Evolutionary conservation across 2,329 filamentous ascomycete genomes (phyloP).

Genomic region (Colletotrichum sp.): DNA sequence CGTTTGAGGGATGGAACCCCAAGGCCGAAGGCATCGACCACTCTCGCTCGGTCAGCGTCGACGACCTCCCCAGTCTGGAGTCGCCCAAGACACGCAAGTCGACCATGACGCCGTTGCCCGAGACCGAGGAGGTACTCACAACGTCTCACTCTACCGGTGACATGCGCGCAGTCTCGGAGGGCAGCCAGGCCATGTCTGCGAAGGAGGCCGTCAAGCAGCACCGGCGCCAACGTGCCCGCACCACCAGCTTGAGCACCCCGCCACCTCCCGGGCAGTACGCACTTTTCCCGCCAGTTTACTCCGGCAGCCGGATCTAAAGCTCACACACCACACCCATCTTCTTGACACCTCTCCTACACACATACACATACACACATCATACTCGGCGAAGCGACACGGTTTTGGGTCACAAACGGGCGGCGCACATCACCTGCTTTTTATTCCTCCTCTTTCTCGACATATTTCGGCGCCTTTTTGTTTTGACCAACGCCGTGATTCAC

Average conservation of each 20-base stretch:
- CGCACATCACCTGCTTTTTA: not conserved
- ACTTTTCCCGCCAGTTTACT: slow-evolving; percentile 43
- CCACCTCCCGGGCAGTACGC: slow-evolving; percentile 53
- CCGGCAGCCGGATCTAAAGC: slow-evolving; percentile 35
- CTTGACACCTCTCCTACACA: not conserved
- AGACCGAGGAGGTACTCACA: slow-evolving; percentile 12
- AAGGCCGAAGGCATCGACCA: slow-evolving; percentile 36
- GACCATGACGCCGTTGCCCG: slow-evolving; percentile 17
- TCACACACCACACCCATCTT: not conserved
- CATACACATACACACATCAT: not conserved
- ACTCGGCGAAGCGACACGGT: not conserved
- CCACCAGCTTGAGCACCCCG: slow-evolving; percentile 49
- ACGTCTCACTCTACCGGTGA: slow-evolving; percentile 13
- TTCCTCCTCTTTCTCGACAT: not conserved
- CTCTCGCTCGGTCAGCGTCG: slow-evolving; percentile 28
- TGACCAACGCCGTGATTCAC: not conserved
- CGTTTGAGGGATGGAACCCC: slow-evolving; percentile 31
- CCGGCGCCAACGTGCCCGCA: slow-evolving; percentile 47
- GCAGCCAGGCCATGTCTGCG: slow-evolving; percentile 23
- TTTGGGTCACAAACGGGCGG: not conserved
- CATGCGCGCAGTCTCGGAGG: slow-evolving; percentile 3
- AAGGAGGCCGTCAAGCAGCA: slow-evolving; percentile 32
- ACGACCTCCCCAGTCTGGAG: slow-evolving; percentile 24
- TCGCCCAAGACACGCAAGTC: slow-evolving; percentile 10
- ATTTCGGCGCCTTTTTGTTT: not conserved